Evolutionary conservation across 225 moss, liverwort and hornwort species (phyloP).

Genomic region (Marchantia paleacea): DNA sequence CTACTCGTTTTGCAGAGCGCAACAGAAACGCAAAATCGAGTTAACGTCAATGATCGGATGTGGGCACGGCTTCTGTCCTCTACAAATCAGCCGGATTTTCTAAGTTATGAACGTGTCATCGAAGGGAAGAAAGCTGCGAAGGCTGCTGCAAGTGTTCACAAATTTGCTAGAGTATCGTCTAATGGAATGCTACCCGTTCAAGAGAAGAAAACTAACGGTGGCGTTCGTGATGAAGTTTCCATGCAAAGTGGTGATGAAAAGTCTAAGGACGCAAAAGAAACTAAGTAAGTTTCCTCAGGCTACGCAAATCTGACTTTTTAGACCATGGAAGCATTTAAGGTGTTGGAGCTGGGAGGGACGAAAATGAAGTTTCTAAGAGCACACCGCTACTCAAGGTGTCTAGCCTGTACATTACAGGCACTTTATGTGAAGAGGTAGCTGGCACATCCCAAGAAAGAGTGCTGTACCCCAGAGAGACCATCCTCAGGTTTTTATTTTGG

Average conservation of each 20-base stretch:
- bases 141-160: neutral
- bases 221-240: neutral
- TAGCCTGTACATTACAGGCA: slow-evolving; percentile 15
- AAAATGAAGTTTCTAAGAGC: neutral
- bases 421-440: neutral
- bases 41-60: slow-evolving; percentile 59
- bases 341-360: neutral
- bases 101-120: slow-evolving; percentile 36
- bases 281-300: slow-evolving; percentile 19
- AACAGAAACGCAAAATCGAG: slow-evolving; percentile 46
- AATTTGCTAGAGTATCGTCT: neutral
- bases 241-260: slow-evolving; percentile 9
- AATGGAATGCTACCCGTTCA: slow-evolving; percentile 2
- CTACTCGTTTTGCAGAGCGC: slow-evolving; percentile 39
- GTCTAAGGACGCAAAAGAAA: slow-evolving; percentile 6
- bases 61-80: slow-evolving; percentile 70
- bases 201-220: neutral
- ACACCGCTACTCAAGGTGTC: neutral
- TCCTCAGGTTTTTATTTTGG: neutral
- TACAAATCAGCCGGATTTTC: slow-evolving; percentile 62
- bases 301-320: neutral
- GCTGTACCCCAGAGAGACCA: neutral
- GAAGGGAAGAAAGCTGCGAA: slow-evolving; percentile 21
- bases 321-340: neutral
- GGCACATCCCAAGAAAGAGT: neutral